A percentile compares a stretch with the other conserved stretches of the same genome.
Evolutionary conservation across 2,329 filamentous ascomycete genomes (phyloP).

Genomic region (Pseudogymnoascus sp.): DNA sequence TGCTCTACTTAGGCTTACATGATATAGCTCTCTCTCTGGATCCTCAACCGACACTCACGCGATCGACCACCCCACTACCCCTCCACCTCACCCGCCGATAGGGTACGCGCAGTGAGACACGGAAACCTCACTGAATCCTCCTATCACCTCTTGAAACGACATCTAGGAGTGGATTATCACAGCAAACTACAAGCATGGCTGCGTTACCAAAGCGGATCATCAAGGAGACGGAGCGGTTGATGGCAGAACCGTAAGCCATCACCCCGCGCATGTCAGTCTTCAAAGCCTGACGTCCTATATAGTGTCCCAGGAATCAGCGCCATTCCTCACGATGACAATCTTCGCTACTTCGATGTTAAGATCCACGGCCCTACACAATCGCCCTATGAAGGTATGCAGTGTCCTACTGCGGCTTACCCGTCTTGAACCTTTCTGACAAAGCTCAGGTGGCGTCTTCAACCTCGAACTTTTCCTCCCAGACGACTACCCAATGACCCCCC

Average conservation of each 20-base stretch:
- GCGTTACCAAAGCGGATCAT: slow-evolving; percentile 92
- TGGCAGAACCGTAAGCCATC: slow-evolving; percentile 78
- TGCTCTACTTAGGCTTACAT: not conserved
- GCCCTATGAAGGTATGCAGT: slow-evolving; percentile 75
- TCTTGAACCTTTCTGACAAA: slow-evolving; percentile 12
- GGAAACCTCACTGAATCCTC: not conserved
- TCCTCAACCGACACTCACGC: not conserved
- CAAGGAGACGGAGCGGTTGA: slow-evolving; percentile 96
- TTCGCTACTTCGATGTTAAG: slow-evolving; percentile 95
- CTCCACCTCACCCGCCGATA: not conserved
- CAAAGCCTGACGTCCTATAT: slow-evolving; percentile 18
- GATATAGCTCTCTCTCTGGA: not conserved
- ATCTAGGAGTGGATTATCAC: not conserved
- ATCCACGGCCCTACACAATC: slow-evolving; percentile 89
- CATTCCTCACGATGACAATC: slow-evolving; percentile 91
- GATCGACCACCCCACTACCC: slow-evolving; percentile 5
- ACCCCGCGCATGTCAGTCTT: not conserved
- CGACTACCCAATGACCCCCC: slow-evolving; percentile 98
- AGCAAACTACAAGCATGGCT: slow-evolving; percentile 26
- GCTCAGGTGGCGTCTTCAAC: slow-evolving; percentile 69
- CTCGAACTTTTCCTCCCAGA: slow-evolving; percentile 96
- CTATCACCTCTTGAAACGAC: slow-evolving; percentile 6
- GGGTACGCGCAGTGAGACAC: slow-evolving; percentile 8
- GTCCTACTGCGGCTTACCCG: not conserved
- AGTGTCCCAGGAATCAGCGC: slow-evolving; percentile 96